Percentiles rank a stretch among this genome's conserved stretches.
These are phyloP conservation scores for Cordyceps cateniannulata DNA, from an alignment of 2,329 filamentous ascomycete genomes.

Conservation along the genomic window DNA sequence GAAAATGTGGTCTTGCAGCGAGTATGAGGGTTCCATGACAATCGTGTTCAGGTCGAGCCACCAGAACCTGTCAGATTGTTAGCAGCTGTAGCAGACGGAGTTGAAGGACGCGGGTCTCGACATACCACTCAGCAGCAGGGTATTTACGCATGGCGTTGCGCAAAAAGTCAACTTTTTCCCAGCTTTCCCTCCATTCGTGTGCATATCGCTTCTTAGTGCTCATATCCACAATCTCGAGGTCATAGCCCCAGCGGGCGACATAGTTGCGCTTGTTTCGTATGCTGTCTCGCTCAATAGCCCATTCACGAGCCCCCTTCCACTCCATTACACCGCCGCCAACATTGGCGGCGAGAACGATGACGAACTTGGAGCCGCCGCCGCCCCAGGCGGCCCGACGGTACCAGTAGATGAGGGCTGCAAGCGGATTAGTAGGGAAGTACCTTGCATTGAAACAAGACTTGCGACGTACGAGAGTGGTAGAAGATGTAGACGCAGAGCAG, in stretches of 20 bases:
- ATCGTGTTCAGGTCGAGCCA: constrained; percentile 98
- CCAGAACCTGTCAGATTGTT: constrained; percentile 71
- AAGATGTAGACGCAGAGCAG: constrained; percentile 58
- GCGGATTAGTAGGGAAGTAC: constrained; percentile 19
- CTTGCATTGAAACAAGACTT: neutral
- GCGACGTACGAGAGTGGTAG: constrained; percentile 65
- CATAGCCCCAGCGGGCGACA: constrained; percentile 81
- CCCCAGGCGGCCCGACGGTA: constrained; percentile 69
- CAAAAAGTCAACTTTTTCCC: constrained; percentile 97
- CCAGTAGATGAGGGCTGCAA: constrained; percentile 45
- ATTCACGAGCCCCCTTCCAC: constrained; percentile 95
- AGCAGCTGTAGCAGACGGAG: neutral
- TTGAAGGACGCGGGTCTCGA: constrained; percentile 11
- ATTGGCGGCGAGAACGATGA: constrained; percentile 90
- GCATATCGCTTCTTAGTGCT: constrained; percentile 97
- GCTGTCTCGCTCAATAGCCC: constrained; percentile 96
- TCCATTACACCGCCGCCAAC: constrained; percentile 97
- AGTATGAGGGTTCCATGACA: constrained; percentile 92
- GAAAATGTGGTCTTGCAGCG: constrained; percentile 86
- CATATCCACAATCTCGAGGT: constrained; percentile 96
- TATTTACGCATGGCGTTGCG: constrained; percentile 87
- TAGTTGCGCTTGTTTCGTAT: constrained; percentile 93
- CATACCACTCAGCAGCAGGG: constrained; percentile 91
- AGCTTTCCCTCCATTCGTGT: constrained; percentile 98
- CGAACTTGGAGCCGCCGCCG: constrained; percentile 83